Base-by-base conservation (phyloP, 305 asterid genomes). In the Fraxinus dipetala region DNA sequence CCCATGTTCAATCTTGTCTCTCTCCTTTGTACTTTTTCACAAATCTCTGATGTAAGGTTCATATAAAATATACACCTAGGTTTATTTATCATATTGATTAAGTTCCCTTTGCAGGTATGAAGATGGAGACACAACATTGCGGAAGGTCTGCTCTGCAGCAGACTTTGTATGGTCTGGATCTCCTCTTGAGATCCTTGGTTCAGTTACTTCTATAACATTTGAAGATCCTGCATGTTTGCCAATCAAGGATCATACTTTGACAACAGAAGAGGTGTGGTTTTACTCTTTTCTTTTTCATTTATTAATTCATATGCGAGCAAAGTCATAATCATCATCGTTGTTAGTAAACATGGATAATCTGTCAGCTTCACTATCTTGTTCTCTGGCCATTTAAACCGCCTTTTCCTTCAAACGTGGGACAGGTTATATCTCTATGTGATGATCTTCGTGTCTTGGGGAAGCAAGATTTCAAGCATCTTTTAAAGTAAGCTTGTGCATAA, bases 371-470 rank as follows among this genome's bases (percentile, higher is more conserved):
- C 8, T 18, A 30, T 59, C 28, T 69, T 30, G 22, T 75, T 18
- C 5, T 83, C 24, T 72, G 69, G 77, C 67, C 8, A 28, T 14
- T 76, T 67, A 28, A 81, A 59, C 40, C 45, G 24, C 59, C 78
- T 80, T 80, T 40, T 72, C 73, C 81, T 77, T 84, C 70, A 63
- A 67, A 40, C 26, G 63, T 82, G 84, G 36, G 56, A 79, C 87
- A 96, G 98, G 93, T 96, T 79, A 96, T 86, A 87, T 89, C 93
- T 75, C 90, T 93, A 10, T 94, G 98, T 65, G 99, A 95, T 34
- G 98, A 96, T 86, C 89, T 96, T 72, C 92, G 92, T 28, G 96
- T 96, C 86, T 78, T 94, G 72, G 98, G 98, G 81, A 96, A 93
- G 90, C 98, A 96, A 88, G 99, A 96, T 67, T 93, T 96, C 81